phyloP scores from a whole-genome alignment of 306 rosid genomes.

The Oxytropis ochrocephala region DNA sequence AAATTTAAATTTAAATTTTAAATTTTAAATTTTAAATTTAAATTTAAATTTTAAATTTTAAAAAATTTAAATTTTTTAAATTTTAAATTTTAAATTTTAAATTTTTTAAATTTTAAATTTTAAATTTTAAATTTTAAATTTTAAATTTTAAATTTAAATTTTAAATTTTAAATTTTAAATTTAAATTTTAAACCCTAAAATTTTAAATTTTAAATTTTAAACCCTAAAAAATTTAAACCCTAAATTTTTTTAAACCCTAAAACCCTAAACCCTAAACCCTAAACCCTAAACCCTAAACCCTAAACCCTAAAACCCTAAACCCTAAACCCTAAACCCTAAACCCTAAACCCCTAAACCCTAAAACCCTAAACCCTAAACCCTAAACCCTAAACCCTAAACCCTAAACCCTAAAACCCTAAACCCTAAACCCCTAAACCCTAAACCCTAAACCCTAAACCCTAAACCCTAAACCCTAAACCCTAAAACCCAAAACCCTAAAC shows the following conservation, averaged over 20 bases:
- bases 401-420: neutral
- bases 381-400: neutral
- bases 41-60: too few relatives aligned
- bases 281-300: neutral
- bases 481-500: neutral
- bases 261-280: neutral
- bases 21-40: too few relatives aligned
- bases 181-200: neutral
- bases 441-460: neutral
- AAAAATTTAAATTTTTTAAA: too few relatives aligned
- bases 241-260: too few relatives aligned
- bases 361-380: neutral
- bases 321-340: neutral
- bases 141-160: too few relatives aligned
- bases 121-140: too few relatives aligned
- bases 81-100: too few relatives aligned
- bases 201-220: neutral
- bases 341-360: neutral
- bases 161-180: too few relatives aligned
- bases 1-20: too few relatives aligned
- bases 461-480: neutral
- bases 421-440: neutral
- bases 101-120: too few relatives aligned
- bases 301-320: neutral
- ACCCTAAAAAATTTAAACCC: too few relatives aligned